These are phyloP conservation scores for Haplosporangium gracile DNA, from an alignment of 192 early-diverging fungal genomes.

Conservation along the genomic window DNA sequence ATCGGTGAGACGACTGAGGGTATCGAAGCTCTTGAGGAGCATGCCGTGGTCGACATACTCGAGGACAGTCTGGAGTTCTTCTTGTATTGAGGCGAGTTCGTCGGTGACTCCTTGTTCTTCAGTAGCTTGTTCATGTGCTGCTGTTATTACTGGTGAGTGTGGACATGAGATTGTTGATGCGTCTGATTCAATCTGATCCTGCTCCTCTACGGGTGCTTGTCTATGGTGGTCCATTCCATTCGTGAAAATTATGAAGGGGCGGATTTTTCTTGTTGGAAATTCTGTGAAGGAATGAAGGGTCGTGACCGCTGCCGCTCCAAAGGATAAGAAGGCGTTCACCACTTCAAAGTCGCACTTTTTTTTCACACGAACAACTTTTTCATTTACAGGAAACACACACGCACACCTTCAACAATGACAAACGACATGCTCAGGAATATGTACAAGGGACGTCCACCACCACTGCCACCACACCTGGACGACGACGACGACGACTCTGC, in stretches of 20 bases:
- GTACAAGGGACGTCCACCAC: slow-evolving; percentile 57
- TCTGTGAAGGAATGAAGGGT: background rate
- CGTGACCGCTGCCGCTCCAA: background rate
- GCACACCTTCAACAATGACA: slow-evolving; percentile 10
- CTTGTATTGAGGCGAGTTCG: slow-evolving; percentile 61
- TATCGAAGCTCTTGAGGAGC: slow-evolving; percentile 77
- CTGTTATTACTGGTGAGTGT: background rate
- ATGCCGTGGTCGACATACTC: slow-evolving; percentile 72
- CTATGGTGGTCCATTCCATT: slow-evolving; percentile 23
- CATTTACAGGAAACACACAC: background rate
- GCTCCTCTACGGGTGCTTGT: background rate
- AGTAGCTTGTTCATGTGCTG: background rate
- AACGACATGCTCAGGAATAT: slow-evolving; percentile 60
- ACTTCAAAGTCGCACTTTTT: background rate
- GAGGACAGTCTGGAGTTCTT: slow-evolving; percentile 73
- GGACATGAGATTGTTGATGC: slow-evolving; percentile 39
- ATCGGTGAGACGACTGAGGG: slow-evolving; percentile 74
- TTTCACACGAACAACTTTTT: background rate
- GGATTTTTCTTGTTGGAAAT: background rate
- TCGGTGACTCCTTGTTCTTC: background rate
- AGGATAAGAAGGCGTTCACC: background rate
- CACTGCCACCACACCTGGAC: slow-evolving; percentile 42
- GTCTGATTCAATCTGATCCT: slow-evolving; percentile 15
- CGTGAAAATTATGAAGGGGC: background rate
- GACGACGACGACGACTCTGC: slow-evolving; percentile 1